A percentile compares a stretch with the other conserved stretches of the same genome.
Evolutionary conservation across 2,329 filamentous ascomycete species (phyloP).

Genomic region (Trichoderma atroviride): DNA sequence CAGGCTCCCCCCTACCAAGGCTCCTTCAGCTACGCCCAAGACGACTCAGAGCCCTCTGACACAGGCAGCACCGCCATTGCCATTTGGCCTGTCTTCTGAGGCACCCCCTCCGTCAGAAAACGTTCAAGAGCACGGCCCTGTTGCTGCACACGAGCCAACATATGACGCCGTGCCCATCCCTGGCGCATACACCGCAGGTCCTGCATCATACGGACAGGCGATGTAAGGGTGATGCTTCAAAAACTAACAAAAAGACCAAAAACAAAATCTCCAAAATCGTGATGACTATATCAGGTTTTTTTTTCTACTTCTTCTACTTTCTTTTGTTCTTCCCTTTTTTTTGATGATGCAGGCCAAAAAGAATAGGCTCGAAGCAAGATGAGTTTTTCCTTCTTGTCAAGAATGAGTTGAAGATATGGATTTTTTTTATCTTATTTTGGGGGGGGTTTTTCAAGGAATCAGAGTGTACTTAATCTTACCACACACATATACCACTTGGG

Average conservation of each 20-base stretch:
- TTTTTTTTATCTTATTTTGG: not conserved
- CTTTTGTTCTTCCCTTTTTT: constrained; percentile 11
- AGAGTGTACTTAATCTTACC: not conserved
- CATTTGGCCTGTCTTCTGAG: not conserved
- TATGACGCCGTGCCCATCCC: constrained; percentile 90
- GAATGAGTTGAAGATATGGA: not conserved
- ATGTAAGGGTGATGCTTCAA: constrained; percentile 28
- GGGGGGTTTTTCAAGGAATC: not conserved
- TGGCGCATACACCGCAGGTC: constrained; percentile 70
- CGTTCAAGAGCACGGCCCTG: constrained; percentile 65
- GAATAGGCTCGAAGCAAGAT: not conserved
- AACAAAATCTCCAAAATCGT: not conserved
- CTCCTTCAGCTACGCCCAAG: constrained; percentile 77
- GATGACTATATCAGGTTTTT: constrained; percentile 19
- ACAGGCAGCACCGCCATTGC: constrained; percentile 43
- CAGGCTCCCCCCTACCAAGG: constrained; percentile 82
- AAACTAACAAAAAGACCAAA: not conserved
- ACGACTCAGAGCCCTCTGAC: constrained; percentile 65
- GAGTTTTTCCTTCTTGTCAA: not conserved
- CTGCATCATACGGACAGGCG: constrained; percentile 46
- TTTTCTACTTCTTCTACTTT: constrained; percentile 19
- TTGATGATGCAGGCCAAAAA: not conserved
- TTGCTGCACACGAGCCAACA: constrained; percentile 77
- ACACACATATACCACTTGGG: constrained; percentile 29
- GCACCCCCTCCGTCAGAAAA: constrained; percentile 44